Evolutionary conservation across 2,329 filamentous ascomycete genomes (phyloP), one percentile per base, ranked within the genome.

Genomic region (Dichotomopilus funicola): DNA sequence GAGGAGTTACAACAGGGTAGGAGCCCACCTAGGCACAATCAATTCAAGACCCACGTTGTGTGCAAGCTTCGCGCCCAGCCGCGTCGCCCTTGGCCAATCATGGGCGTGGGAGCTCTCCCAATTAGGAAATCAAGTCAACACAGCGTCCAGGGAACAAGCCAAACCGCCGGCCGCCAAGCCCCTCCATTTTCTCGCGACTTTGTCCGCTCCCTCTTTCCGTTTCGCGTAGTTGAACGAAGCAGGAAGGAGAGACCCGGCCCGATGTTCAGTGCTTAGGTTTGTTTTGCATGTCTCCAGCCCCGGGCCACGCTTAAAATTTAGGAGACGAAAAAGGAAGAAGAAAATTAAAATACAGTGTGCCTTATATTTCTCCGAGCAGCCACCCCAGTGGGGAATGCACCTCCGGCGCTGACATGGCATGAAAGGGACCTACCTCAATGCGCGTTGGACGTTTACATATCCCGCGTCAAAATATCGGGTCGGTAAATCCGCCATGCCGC

Each of bases 111-210:
- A 11, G 12, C 38, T 33, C 10, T 42, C 55, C 55, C 10, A 42
- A 51, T 50, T 27, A 51, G 55, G 55, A 54, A 54, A 53, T 42
- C 11, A 47, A 51, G 48, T 54, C 53, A 54, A 54, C 53, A 49
- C 19, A 46, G 40, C 40, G 40, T 35, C 51, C 36, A 10, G 50
- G 50, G 8, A 40, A 53, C 35, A 33, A 11, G 35, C 35, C 6
- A 13, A 9, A n/a, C 9, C 8, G 19, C 31, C 7, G 31, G 27
- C 8, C 46, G 34, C 35, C 34, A 38, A 48, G 46, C 34, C 5
- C n/a, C 46, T 7, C 4, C 4, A 12, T 19, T 48, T 27, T 36
- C 13, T 34, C 44, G 44, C 44, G 33, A 36, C 11, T 47, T 45
- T n/a, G 9, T 10, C 33, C 12, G 13, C 13, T 42, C 13, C 13